Conservation (phyloP, 495 filamentous ascomycete species). For the Daldinia concentrica region DNA sequence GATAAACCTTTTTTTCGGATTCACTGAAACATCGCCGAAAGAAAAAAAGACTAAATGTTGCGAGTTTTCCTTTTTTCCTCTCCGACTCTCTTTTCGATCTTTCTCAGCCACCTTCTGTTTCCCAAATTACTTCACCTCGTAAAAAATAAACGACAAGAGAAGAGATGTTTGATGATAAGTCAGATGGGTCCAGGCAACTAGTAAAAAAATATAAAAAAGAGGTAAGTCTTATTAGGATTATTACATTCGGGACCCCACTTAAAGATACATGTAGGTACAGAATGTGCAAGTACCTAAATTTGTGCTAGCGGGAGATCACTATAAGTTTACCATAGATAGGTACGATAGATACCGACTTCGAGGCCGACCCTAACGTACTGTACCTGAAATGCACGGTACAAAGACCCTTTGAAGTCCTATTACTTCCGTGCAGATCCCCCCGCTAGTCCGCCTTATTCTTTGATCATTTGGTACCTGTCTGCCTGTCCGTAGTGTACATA, state of each 20-base stretch:
- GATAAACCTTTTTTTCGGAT: slow-evolving; percentile 25
- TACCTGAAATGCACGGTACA: slow-evolving; percentile 25
- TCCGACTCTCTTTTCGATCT: slow-evolving; percentile 4
- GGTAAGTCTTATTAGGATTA: slow-evolving; percentile 21
- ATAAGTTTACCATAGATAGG: slow-evolving; percentile 2
- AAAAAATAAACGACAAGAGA: slow-evolving; percentile 1
- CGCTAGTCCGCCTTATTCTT: slow-evolving; percentile 29
- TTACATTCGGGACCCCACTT: slow-evolving; percentile 23
- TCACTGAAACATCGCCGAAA: slow-evolving; percentile 32
- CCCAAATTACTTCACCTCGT: slow-evolving; percentile 11
- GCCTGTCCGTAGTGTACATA: too few species aligned
- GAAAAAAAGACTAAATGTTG: slow-evolving; percentile 4
- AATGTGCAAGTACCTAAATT: slow-evolving; percentile 20
- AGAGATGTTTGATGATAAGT: slow-evolving; percentile 17
- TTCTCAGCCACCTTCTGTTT: slow-evolving; percentile 3
- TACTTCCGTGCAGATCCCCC: slow-evolving; percentile 38
- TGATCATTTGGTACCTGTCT: slow-evolving; percentile 7
- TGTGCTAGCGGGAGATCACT: slow-evolving; percentile 20
- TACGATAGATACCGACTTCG: background rate
- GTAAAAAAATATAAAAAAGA: slow-evolving; percentile 23
- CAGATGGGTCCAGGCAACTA: slow-evolving; percentile 19
- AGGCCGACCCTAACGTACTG: slow-evolving; percentile 4
- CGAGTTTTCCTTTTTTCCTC: background rate
- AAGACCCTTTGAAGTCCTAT: slow-evolving; percentile 23
- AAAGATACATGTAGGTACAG: slow-evolving; percentile 21